Conservation (phyloP, 345 rosid species). For the Kernera saxatilis region DNA sequence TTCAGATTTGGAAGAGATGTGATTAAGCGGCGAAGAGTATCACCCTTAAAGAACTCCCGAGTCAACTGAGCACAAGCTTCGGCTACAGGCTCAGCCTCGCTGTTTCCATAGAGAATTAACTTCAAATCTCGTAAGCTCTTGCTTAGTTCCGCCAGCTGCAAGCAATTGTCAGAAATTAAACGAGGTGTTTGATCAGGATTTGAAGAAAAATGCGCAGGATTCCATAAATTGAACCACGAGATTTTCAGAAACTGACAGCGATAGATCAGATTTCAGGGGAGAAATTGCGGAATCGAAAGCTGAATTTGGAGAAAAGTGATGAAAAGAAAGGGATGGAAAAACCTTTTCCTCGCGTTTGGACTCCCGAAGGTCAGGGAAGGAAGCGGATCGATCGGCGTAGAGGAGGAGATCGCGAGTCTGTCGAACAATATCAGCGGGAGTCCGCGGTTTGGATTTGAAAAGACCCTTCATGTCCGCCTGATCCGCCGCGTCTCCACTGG, state of each 20-base stretch:
- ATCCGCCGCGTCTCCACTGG: slow-evolving; percentile 4
- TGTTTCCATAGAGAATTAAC: slow-evolving; percentile 82
- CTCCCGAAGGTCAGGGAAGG: slow-evolving; percentile 36
- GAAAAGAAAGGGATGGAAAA: not conserved
- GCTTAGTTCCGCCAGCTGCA: slow-evolving; percentile 66
- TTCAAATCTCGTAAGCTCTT: slow-evolving; percentile 84
- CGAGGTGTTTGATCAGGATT: not conserved
- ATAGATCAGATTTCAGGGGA: not conserved
- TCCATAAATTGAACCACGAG: not conserved
- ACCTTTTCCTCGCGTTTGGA: slow-evolving; percentile 72
- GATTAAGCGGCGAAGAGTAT: slow-evolving; percentile 69
- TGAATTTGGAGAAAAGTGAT: not conserved
- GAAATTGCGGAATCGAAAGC: not conserved
- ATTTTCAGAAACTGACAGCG: not conserved
- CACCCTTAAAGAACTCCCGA: slow-evolving; percentile 80
- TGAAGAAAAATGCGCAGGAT: not conserved
- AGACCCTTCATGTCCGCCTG: slow-evolving; percentile 62
- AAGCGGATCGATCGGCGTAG: slow-evolving; percentile 39
- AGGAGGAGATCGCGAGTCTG: slow-evolving; percentile 76
- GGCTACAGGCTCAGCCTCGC: slow-evolving; percentile 88
- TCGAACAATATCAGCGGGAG: slow-evolving; percentile 73
- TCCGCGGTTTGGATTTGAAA: slow-evolving; percentile 81
- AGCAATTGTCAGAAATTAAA: not conserved
- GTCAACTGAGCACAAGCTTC: slow-evolving; percentile 93
- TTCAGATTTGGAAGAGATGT: slow-evolving; percentile 68